phyloP scores from a whole-genome alignment of 2,329 filamentous ascomycete species.

The Colletotrichum filicis region DNA sequence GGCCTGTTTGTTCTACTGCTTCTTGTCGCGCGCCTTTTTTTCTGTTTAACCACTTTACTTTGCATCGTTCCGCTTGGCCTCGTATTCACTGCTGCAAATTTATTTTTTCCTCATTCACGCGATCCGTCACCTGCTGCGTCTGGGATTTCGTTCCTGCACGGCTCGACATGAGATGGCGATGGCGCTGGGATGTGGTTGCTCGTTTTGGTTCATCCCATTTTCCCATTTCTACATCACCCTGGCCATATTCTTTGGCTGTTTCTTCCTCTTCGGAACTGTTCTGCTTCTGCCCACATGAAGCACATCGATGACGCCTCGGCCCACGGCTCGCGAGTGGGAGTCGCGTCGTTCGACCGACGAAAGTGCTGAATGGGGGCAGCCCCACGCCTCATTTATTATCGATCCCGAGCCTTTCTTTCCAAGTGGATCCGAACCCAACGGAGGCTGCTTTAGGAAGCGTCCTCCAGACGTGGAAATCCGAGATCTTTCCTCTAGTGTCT shows the following conservation, averaged over 20 bases:
- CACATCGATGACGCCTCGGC: constrained; percentile 15
- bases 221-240: neutral
- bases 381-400: constrained; percentile 30
- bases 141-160: neutral
- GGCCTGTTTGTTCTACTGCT: neutral
- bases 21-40: neutral
- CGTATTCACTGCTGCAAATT: neutral
- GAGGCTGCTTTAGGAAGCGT: constrained; percentile 1
- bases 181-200: neutral
- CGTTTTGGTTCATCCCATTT: constrained; percentile 22
- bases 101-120: neutral
- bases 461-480: constrained; percentile 1
- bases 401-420: constrained; percentile 7
- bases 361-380: constrained; percentile 10
- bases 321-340: constrained; percentile 8
- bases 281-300: neutral
- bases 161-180: neutral
- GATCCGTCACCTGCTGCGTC: neutral
- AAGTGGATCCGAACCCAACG: constrained; percentile 10
- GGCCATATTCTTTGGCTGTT: neutral
- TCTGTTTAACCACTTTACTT: neutral
- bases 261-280: neutral
- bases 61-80: neutral
- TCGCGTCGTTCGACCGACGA: constrained; percentile 15
- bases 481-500: neutral